Conservation (phyloP, 1,284 basidiomycete species). For the Apiotrichum porosum region DNA sequence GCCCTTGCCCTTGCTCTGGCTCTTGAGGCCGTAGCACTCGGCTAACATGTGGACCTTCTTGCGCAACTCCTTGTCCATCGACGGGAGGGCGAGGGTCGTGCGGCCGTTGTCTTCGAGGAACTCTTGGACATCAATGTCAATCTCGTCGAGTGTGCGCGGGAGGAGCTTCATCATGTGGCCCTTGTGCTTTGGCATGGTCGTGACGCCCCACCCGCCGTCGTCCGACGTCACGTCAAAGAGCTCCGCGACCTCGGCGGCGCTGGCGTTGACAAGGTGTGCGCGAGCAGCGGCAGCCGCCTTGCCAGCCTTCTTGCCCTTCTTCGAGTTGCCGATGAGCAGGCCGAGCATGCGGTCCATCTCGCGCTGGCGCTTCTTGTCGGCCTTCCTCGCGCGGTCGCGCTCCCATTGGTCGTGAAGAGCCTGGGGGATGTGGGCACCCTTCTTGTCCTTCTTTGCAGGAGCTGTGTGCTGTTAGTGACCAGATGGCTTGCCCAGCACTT, state of each 20-base stretch:
- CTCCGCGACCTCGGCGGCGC: constrained; percentile 39
- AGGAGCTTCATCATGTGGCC: constrained; percentile 4
- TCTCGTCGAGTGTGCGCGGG: constrained; percentile 15
- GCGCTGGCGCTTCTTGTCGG: constrained; percentile 65
- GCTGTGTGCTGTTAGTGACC: constrained; percentile 10
- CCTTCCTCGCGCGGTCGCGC: constrained; percentile 74
- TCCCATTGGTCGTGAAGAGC: constrained; percentile 71
- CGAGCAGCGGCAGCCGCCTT: constrained; percentile 30
- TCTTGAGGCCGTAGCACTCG: constrained; percentile 67
- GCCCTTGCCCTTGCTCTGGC: constrained; percentile 66
- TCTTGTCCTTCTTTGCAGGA: constrained; percentile 45
- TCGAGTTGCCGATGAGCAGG: constrained; percentile 2
- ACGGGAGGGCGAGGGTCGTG: constrained; percentile 62
- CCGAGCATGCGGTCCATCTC: constrained; percentile 50
- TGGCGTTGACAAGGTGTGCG: constrained; percentile 39
- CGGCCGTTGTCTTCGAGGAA: constrained; percentile 60
- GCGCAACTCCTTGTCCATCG: constrained; percentile 66
- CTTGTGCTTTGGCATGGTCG: constrained; percentile 4
- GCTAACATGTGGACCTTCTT: constrained; percentile 73
- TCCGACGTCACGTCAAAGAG: constrained; percentile 41
- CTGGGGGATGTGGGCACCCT: constrained; percentile 57
- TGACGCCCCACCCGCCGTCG: constrained; percentile 11
- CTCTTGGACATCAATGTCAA: constrained; percentile 65
- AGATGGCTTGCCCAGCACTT: constrained; percentile 16
- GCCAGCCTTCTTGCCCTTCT: constrained; percentile 61